phyloP scores from a whole-genome alignment of 352 stramenopile species.

The Chrysophaeum taylorii region DNA sequence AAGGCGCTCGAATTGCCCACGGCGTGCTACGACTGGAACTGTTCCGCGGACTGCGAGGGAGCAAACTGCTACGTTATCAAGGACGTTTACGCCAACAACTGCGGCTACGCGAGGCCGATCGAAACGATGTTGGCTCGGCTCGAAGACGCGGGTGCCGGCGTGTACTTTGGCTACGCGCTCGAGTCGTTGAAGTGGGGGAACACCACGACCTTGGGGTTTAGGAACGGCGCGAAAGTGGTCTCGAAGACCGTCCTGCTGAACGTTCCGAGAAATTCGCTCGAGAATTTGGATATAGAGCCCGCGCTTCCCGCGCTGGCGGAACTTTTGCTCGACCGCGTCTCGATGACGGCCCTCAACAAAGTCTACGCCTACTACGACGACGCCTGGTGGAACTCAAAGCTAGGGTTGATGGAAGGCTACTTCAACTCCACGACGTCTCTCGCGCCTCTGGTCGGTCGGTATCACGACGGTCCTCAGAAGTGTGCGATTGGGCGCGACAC shows the following conservation, averaged over 20 bases:
- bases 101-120: background rate
- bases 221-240: background rate
- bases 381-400: background rate
- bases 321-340: background rate
- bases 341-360: background rate
- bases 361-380: slow-evolving; percentile 4
- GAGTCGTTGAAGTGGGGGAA: background rate
- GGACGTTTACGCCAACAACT: slow-evolving; percentile 2
- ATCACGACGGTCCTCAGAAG: background rate
- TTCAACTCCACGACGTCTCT: background rate
- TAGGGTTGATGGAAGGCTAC: background rate
- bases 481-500: background rate
- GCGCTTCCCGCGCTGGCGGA: background rate
- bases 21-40: background rate
- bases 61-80: background rate
- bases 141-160: background rate
- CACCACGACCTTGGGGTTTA: background rate
- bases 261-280: background rate
- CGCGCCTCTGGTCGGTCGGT: background rate
- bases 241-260: background rate
- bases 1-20: background rate
- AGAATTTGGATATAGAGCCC: too few species aligned
- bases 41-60: background rate
- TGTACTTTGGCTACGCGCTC: background rate
- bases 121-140: background rate